Evolutionary conservation across 257 asterid species (phyloP).

Genomic region (Paulownia fortunei): DNA sequence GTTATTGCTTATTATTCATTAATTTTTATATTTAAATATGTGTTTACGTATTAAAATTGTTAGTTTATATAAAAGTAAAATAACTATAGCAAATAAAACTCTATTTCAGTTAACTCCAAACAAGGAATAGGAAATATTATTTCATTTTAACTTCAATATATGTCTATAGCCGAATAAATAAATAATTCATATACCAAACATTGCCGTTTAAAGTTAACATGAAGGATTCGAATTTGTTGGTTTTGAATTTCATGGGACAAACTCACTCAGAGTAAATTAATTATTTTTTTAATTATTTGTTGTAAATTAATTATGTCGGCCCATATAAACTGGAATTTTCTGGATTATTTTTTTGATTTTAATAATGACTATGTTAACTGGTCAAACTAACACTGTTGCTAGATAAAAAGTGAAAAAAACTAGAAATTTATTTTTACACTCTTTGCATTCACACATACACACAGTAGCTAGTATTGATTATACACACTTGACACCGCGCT

Average conservation of each 20-base stretch:
- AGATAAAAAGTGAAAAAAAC: background rate
- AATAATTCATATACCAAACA: too few species aligned
- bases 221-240: background rate
- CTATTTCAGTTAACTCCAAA: too few species aligned
- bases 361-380: background rate
- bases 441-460: background rate
- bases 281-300: too few species aligned
- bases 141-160: too few species aligned
- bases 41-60: too few species aligned
- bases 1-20: too few species aligned
- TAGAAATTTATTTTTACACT: background rate
- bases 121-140: too few species aligned
- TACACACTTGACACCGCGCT: constrained; percentile 27
- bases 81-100: too few species aligned
- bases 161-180: too few species aligned
- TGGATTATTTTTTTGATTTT: background rate
- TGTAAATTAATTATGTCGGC: background rate
- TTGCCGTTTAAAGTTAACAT: background rate
- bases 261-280: background rate
- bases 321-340: background rate
- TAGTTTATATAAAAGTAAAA: too few species aligned
- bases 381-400: background rate
- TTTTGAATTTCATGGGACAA: background rate
- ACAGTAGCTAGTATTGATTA: constrained; percentile 3
- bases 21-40: too few species aligned